Evolutionary conservation across 148 eudicot genomes (phyloP).

Genomic region (Cornus kousa): DNA sequence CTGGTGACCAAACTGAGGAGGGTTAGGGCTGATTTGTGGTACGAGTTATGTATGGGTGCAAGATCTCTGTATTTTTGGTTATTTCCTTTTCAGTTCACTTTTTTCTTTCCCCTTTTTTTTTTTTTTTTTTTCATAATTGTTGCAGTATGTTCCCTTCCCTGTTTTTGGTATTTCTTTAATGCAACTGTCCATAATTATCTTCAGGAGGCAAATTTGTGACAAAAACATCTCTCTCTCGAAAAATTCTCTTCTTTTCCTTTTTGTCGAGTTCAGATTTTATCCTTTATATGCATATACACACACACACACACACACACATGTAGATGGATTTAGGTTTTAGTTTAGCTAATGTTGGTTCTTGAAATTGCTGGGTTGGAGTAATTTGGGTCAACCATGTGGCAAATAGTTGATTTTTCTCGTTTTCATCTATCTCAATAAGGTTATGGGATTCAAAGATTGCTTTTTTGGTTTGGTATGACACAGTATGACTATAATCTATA

Average conservation of each 20-base stretch:
- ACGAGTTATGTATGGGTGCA: neutral
- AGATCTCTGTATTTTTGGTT: neutral
- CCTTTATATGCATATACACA: too few species aligned
- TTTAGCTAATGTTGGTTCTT: neutral
- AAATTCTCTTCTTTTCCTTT: neutral
- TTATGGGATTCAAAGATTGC: constrained; percentile 7
- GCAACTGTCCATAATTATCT: neutral
- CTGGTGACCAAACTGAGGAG: neutral
- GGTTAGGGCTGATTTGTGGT: neutral
- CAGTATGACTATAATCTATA: neutral
- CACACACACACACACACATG: too few species aligned
- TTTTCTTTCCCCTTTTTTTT: neutral
- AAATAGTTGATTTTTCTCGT: neutral
- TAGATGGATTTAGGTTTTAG: neutral
- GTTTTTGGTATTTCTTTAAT: neutral
- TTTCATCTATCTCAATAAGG: neutral
- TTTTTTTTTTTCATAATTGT: neutral
- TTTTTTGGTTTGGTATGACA: constrained; percentile 7
- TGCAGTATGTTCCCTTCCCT: neutral
- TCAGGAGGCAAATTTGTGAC: neutral
- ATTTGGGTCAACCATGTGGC: neutral
- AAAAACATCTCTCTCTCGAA: neutral
- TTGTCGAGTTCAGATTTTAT: neutral
- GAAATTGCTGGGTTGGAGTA: neutral
- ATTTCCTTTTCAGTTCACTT: neutral